These are phyloP conservation scores for Mortierella sp. DNA, from an alignment of 371 early-diverging fungal species.

Conservation along the genomic window DNA sequence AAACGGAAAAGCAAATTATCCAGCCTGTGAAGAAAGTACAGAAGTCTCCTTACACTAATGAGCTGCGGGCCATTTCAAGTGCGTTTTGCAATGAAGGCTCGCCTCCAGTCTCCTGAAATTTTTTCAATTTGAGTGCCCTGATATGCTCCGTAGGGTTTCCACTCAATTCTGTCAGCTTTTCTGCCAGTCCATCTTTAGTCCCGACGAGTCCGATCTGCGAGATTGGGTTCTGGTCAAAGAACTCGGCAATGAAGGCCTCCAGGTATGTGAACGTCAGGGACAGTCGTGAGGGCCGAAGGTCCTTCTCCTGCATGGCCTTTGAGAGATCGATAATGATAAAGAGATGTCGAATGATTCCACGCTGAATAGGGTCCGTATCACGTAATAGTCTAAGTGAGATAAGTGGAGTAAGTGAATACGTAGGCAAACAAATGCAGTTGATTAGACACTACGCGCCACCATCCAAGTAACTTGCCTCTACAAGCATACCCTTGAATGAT, in stretches of 20 bases:
- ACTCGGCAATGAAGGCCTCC: constrained; percentile 86
- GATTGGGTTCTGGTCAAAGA: constrained; percentile 96
- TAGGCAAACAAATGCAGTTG: background rate
- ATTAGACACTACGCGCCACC: constrained; percentile 29
- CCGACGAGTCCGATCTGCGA: constrained; percentile 92
- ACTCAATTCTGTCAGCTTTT: constrained; percentile 87
- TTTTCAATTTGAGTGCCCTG: constrained; percentile 72
- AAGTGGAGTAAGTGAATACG: background rate
- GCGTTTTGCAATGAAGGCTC: constrained; percentile 96
- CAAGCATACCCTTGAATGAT: background rate
- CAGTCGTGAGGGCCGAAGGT: constrained; percentile 85
- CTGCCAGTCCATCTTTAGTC: constrained; percentile 90
- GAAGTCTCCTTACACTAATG: constrained; percentile 60
- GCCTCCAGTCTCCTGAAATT: constrained; percentile 84
- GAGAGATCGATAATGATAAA: constrained; percentile 89
- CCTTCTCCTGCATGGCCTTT: constrained; percentile 86
- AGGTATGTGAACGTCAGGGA: constrained; percentile 78
- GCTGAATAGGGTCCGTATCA: constrained; percentile 87
- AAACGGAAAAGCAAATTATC: background rate
- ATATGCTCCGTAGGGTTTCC: constrained; percentile 85
- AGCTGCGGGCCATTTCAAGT: constrained; percentile 83
- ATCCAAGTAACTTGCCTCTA: background rate
- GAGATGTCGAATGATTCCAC: constrained; percentile 95
- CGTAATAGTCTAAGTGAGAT: constrained; percentile 65
- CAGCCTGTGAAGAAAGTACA: too few species aligned